Base-by-base conservation (phyloP, 768 basidiomycete species). In the Rossbeevera mucosa region DNA sequence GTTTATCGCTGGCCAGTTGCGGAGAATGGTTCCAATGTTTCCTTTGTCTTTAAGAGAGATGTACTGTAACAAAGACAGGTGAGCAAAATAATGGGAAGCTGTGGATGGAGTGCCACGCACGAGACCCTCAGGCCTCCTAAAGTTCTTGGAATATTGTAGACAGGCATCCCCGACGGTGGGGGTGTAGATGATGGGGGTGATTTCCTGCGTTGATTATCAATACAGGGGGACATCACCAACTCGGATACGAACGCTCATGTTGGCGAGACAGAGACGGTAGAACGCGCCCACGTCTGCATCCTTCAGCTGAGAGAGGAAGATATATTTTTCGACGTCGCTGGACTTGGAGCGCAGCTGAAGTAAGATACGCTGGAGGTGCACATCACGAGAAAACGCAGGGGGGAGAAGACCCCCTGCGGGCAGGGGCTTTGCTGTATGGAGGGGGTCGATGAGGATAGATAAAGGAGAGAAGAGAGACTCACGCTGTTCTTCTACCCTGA, bases 91-190 rank as follows among this genome's bases (percentile, higher is more conserved):
- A 28, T n/a, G 9, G 47, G 20, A 22, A 42, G 2, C 22, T 8
- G 41, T 14, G 25, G 29, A 36, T 44, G 46, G 38, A 25, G 20
- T 4, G 70, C 11, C 44, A 44, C 76, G 48, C 58, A 93, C 80
- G 67, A 86, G 68, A 40, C 88, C 88, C 64, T 91, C 88, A 0
- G 88, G 82, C 36, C 79, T 76, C 57, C 86, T 75, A 65, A 84
- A 91, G 57, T 85, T 91, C 54, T 86, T 81, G 20, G 85, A 88
- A 72, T 81, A 93, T 62, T 90, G 85, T 58, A 90, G 66, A 64
- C 91, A 94, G 3, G 92, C 93, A 60, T 94, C 91, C 22, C 93
- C 93, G 25, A 95, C 91, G 13, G 89, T 91, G 0, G 93, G 93
- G 0, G 93, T 95, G 67, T 94, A 95, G 50, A 95, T 91, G 40